phyloP scores from a whole-genome alignment of 345 rosid genomes.

The Eucalyptus camaldulensis region DNA sequence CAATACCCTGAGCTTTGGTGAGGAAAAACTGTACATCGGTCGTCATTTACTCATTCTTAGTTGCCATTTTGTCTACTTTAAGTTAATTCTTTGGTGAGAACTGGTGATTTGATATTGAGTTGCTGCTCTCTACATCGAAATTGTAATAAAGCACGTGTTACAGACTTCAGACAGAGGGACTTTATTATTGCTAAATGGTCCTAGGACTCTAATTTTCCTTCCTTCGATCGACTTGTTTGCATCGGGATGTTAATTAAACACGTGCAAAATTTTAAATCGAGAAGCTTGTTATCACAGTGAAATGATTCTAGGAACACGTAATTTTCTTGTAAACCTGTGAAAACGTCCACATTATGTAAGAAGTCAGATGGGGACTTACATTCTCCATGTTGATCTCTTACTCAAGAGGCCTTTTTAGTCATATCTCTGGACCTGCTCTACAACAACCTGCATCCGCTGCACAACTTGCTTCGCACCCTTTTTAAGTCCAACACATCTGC shows the following conservation, averaged over 20 bases:
- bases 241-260: not conserved
- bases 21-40: not conserved
- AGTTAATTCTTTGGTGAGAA: not conserved
- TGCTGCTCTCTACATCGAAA: not conserved
- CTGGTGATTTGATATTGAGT: not conserved
- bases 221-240: not conserved
- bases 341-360: not conserved
- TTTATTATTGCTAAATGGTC: not conserved
- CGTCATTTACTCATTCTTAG: not conserved
- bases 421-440: not conserved
- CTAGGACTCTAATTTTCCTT: not conserved
- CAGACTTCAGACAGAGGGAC: not conserved
- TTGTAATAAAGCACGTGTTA: not conserved
- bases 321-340: not conserved
- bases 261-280: not conserved
- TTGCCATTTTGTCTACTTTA: not conserved
- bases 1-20: not conserved
- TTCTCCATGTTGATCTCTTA: not conserved
- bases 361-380: not conserved
- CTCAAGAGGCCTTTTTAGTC: not conserved
- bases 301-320: not conserved
- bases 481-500: not conserved
- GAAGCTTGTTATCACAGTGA: not conserved
- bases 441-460: not conserved
- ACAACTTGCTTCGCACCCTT: not conserved